A percentile compares a stretch with the other conserved stretches of the same genome.
Conservation (phyloP, 2,329 filamentous ascomycete species). For the Venturia pyrina region DNA sequence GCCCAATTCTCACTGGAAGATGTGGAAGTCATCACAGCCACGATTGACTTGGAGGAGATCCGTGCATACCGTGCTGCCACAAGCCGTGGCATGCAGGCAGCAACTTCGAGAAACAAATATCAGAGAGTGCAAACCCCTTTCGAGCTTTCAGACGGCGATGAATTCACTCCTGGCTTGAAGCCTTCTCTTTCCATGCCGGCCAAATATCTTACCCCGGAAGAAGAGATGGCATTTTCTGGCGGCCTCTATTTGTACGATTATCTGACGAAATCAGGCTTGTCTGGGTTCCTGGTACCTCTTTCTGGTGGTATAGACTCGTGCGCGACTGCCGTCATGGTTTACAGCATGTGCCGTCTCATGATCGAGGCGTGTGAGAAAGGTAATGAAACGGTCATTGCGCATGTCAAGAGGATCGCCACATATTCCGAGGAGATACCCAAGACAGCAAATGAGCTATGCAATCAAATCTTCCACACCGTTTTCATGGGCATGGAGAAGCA, state of each 20-base stretch:
- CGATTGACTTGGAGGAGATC: constrained; percentile 59
- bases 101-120: constrained; percentile 31
- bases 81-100: constrained; percentile 48
- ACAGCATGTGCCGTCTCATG: constrained; percentile 43
- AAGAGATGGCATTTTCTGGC: constrained; percentile 46
- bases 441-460: constrained; percentile 50
- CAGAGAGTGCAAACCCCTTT: constrained; percentile 35
- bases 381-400: constrained; percentile 44
- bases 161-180: constrained; percentile 35
- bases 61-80: constrained; percentile 45
- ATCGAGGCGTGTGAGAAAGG: constrained; percentile 40
- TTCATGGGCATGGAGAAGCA: constrained; percentile 62
- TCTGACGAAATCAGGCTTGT: constrained; percentile 39
- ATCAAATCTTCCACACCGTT: constrained; percentile 48
- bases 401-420: constrained; percentile 41
- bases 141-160: constrained; percentile 29
- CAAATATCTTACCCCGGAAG: constrained; percentile 51
- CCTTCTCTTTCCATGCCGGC: constrained; percentile 38
- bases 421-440: constrained; percentile 39
- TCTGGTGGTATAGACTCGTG: constrained; percentile 53
- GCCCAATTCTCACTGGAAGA: constrained; percentile 51
- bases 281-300: constrained; percentile 48
- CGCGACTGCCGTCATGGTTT: constrained; percentile 42
- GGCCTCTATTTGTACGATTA: constrained; percentile 61
- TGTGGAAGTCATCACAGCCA: constrained; percentile 45